Conservation (phyloP, 2,329 filamentous ascomycete species). For the Polytolypa hystricis region DNA sequence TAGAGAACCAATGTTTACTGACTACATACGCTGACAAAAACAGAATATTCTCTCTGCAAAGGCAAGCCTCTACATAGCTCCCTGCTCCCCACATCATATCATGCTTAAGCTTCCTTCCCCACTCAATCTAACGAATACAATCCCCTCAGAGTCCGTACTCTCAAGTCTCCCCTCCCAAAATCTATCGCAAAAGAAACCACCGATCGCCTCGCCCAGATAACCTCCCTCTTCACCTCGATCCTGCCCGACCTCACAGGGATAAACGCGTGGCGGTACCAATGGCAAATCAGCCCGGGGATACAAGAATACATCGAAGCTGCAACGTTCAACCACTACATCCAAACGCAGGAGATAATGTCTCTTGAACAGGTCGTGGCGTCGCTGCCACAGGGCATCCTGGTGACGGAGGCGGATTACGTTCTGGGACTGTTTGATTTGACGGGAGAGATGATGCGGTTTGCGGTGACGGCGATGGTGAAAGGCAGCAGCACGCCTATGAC, state of each 20-base stretch:
- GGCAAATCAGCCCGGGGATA: conserved; percentile 65
- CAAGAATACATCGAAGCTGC: conserved; percentile 93
- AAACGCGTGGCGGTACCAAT: conserved; percentile 72
- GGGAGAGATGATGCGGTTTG: conserved; percentile 94
- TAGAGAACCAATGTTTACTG: conserved; percentile 13
- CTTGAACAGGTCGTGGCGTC: conserved; percentile 46
- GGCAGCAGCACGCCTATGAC: conserved; percentile 34
- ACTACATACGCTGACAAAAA: conserved; percentile 9
- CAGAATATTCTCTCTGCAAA: conserved; percentile 75
- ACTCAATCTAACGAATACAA: conserved; percentile 2
- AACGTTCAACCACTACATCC: conserved; percentile 79
- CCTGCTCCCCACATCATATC: not conserved
- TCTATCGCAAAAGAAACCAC: conserved; percentile 61
- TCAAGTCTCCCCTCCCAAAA: conserved; percentile 44
- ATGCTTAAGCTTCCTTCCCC: not conserved
- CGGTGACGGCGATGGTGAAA: conserved; percentile 72
- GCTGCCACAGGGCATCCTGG: conserved; percentile 42
- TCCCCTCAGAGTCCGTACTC: conserved; percentile 26
- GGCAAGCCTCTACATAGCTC: conserved; percentile 41
- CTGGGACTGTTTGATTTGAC: conserved; percentile 88
- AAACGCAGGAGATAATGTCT: conserved; percentile 62
- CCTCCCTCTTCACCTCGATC: conserved; percentile 55
- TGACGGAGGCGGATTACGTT: conserved; percentile 77
- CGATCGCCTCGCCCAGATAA: conserved; percentile 59
- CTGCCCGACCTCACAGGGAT: conserved; percentile 63